Evolutionary conservation across 257 asterid species (phyloP).

Genomic region (Penstemon davidsonii): DNA sequence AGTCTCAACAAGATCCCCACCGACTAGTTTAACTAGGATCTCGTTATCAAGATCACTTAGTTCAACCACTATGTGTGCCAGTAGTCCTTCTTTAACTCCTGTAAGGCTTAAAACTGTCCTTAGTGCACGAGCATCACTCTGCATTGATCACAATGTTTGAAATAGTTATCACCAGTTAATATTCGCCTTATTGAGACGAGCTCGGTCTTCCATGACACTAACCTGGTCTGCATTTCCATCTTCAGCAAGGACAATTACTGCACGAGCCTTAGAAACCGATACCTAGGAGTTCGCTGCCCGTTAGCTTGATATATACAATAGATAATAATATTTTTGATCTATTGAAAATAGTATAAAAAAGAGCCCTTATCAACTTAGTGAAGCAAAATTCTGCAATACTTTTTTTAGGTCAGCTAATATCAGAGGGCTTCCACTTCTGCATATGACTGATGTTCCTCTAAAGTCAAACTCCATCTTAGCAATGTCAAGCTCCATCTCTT

Average conservation of each 20-base stretch:
- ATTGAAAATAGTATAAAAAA: slow-evolving; percentile 1
- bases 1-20: slow-evolving; percentile 90
- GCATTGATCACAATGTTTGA: slow-evolving; percentile 34
- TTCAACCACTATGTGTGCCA: slow-evolving; percentile 88
- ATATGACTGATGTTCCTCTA: slow-evolving; percentile 87
- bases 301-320: slow-evolving; percentile 33
- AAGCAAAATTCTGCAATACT: slow-evolving; percentile 37
- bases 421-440: slow-evolving; percentile 92
- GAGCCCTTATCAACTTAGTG: slow-evolving; percentile 4
- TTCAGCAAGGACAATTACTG: slow-evolving; percentile 88
- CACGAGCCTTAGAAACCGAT: slow-evolving; percentile 93
- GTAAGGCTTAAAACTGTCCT: slow-evolving; percentile 91
- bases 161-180: slow-evolving; percentile 25
- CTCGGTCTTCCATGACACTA: slow-evolving; percentile 30
- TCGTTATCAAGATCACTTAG: slow-evolving; percentile 90
- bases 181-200: slow-evolving; percentile 26
- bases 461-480: slow-evolving; percentile 89
- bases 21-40: slow-evolving; percentile 87
- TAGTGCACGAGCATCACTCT: slow-evolving; percentile 96
- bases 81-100: slow-evolving; percentile 85
- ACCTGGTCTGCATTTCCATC: slow-evolving; percentile 96
- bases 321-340: slow-evolving; percentile 11
- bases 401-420: slow-evolving; percentile 85
- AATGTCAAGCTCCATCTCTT: slow-evolving; percentile 94
- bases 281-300: slow-evolving; percentile 49